These are phyloP conservation scores for Venturia aucupariae DNA, from an alignment of 2,329 filamentous ascomycete species.

Conservation along the genomic window DNA sequence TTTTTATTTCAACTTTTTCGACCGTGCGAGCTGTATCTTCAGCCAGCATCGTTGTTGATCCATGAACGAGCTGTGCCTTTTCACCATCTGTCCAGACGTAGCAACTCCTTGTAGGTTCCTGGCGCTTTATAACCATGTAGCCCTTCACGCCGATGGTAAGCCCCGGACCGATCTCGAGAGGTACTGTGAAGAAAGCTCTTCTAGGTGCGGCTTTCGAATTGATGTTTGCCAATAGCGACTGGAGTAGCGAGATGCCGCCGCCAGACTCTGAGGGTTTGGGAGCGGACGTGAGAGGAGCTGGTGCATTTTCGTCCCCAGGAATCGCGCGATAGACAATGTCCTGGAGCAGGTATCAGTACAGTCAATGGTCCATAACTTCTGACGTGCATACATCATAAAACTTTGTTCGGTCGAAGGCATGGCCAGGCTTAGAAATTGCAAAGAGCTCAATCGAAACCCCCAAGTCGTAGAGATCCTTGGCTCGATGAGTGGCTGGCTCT, in stretches of 20 bases:
- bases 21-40: conserved; percentile 70
- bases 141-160: conserved; percentile 87
- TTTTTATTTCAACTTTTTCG: conserved; percentile 72
- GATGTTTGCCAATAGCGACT: conserved; percentile 74
- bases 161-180: conserved; percentile 76
- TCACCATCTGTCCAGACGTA: conserved; percentile 88
- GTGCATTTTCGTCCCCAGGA: conserved; percentile 56
- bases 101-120: conserved; percentile 70
- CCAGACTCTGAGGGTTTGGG: conserved; percentile 57
- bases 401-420: conserved; percentile 68
- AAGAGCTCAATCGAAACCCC: conserved; percentile 90
- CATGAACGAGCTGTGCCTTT: conserved; percentile 66
- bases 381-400: conserved; percentile 71
- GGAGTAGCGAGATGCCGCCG: conserved; percentile 70
- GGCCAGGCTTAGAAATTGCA: conserved; percentile 64
- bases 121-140: conserved; percentile 79
- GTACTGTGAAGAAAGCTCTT: conserved; percentile 76
- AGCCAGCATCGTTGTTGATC: conserved; percentile 64
- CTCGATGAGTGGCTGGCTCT: conserved; percentile 71
- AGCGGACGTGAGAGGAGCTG: conserved; percentile 41
- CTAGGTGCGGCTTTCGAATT: conserved; percentile 84
- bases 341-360: conserved; percentile 33
- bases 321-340: conserved; percentile 84
- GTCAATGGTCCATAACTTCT: background rate
- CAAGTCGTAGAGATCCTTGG: conserved; percentile 90